Conservation (phyloP, 192 early-diverging fungal species). For the Coemansia sp. region DNA sequence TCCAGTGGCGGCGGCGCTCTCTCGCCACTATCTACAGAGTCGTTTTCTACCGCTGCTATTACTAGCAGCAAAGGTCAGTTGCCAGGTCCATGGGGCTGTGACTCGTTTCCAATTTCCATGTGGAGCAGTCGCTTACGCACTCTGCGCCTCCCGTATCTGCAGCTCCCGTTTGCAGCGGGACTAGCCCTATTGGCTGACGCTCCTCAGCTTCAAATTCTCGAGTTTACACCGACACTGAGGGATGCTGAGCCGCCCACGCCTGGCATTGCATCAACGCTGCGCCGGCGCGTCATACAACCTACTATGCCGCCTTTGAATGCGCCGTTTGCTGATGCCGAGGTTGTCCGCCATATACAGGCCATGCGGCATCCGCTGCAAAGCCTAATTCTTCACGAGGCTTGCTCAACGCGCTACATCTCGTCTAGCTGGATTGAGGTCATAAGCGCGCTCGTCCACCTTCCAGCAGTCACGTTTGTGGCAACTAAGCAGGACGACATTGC, state of each 20-base stretch:
- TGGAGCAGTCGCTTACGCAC: constrained; percentile 23
- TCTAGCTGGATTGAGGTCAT: constrained; percentile 47
- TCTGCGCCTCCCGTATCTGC: constrained; percentile 36
- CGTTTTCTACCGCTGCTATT: background rate
- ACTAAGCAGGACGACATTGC: constrained; percentile 26
- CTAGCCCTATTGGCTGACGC: constrained; percentile 25
- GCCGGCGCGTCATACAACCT: constrained; percentile 20
- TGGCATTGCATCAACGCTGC: constrained; percentile 28
- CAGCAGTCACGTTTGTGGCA: constrained; percentile 34
- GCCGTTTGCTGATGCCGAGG: constrained; percentile 36
- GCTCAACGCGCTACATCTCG: constrained; percentile 37
- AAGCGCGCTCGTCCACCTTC: constrained; percentile 28
- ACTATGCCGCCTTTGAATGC: constrained; percentile 21
- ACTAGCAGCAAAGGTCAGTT: constrained; percentile 2
- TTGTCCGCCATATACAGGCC: constrained; percentile 24
- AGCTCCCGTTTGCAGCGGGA: constrained; percentile 29
- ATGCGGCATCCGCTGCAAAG: constrained; percentile 39
- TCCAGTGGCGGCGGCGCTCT: background rate
- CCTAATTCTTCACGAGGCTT: constrained; percentile 41
- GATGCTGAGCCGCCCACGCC: constrained; percentile 10
- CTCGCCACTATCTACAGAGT: background rate
- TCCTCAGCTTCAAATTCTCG: constrained; percentile 38
- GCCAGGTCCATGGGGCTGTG: constrained; percentile 21
- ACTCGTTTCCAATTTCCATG: constrained; percentile 25
- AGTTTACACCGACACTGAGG: constrained; percentile 26